A percentile compares a stretch with the other conserved stretches of the same genome.
These are phyloP conservation scores for Herpetospermum pedunculosum DNA, from an alignment of 306 rosid species.

Conservation along the genomic window DNA sequence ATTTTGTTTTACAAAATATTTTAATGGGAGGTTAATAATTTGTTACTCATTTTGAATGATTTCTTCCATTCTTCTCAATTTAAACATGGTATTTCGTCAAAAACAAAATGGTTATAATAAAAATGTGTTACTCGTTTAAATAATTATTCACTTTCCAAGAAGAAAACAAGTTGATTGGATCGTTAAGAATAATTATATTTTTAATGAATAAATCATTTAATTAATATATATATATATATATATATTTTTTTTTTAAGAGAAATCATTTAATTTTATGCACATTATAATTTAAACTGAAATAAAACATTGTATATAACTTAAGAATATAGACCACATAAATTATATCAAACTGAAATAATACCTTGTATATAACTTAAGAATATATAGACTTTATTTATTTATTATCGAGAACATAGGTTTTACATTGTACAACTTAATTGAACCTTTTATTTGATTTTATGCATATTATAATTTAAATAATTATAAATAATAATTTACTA, in stretches of 20 bases:
- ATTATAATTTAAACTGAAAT: too few species aligned
- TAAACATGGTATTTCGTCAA: background rate
- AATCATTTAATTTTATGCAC: too few species aligned
- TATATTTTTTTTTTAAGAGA: too few species aligned
- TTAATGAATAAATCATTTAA: background rate
- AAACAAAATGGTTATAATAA: too few species aligned
- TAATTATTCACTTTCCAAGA: background rate
- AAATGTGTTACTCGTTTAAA: background rate
- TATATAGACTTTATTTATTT: background rate
- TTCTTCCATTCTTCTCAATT: background rate
- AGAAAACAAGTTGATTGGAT: background rate
- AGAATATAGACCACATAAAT: background rate
- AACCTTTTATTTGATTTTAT: background rate
- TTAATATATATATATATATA: too few species aligned
- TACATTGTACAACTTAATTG: background rate
- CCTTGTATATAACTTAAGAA: background rate
- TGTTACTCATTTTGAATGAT: background rate
- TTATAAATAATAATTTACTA: background rate
- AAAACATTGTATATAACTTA: too few species aligned
- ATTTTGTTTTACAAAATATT: background rate
- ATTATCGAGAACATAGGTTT: background rate
- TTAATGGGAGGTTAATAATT: background rate
- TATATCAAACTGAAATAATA: background rate
- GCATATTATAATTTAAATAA: background rate
- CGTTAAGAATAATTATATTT: background rate